Conservation (phyloP, 495 filamentous ascomycete species). For the Collariella sp. region DNA sequence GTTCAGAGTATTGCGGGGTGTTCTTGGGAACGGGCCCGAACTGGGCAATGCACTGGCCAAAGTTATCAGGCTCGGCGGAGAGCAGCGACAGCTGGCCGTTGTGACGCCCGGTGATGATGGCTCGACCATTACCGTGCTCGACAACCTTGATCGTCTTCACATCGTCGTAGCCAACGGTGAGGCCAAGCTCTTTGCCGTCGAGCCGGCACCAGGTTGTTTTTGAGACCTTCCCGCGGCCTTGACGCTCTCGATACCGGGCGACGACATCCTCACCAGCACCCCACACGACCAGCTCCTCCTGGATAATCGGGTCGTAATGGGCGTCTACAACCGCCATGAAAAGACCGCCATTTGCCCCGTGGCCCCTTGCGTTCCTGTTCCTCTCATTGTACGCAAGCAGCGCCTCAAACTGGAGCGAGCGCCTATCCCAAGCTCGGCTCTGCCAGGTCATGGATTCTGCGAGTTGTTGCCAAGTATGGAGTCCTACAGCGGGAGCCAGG, state of each 20-base stretch:
- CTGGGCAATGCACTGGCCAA: conserved; percentile 25
- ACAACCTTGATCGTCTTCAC: conserved; percentile 32
- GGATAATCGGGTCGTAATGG: conserved; percentile 20
- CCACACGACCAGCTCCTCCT: conserved; percentile 36
- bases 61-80: conserved; percentile 26
- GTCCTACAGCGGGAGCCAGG: conserved; percentile 7
- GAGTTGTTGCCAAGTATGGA: conserved; percentile 27
- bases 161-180: conserved; percentile 33
- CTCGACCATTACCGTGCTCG: conserved; percentile 16
- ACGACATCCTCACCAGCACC: conserved; percentile 40
- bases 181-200: conserved; percentile 22
- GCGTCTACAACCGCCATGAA: conserved; percentile 38
- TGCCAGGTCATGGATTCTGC: conserved; percentile 36
- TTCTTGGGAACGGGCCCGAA: conserved; percentile 16
- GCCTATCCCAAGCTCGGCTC: conserved; percentile 37
- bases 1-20: background rate
- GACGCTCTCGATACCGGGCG: conserved; percentile 25
- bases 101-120: conserved; percentile 35
- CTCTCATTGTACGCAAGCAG: conserved; percentile 4
- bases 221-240: conserved; percentile 4
- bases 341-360: conserved; percentile 1
- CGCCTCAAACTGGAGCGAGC: conserved; percentile 27
- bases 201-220: conserved; percentile 25
- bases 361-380: background rate
- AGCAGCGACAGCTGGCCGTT: conserved; percentile 34